Percentiles rank a stretch among this genome's conserved stretches.
These are phyloP conservation scores for Mytilinidion resinicola DNA, from an alignment of 495 filamentous ascomycete species.

Conservation along the genomic window DNA sequence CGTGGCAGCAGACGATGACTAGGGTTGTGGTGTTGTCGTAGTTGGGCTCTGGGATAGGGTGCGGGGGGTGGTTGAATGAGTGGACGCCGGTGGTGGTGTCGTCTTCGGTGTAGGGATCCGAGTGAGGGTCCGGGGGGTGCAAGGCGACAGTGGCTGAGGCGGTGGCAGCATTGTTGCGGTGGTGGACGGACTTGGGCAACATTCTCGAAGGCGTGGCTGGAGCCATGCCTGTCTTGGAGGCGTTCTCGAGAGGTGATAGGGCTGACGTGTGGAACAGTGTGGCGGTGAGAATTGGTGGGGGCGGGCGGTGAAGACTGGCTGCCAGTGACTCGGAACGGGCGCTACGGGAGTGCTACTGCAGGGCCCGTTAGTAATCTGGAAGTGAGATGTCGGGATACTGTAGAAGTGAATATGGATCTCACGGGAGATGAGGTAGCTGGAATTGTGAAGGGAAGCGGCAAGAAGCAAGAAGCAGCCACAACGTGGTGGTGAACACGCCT, in stretches of 20 bases:
- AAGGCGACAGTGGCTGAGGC: background rate
- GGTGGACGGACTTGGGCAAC: constrained; percentile 21
- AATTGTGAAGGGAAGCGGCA: too few relatives aligned
- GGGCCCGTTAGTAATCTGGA: background rate
- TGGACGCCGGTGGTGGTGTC: background rate
- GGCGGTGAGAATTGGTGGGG: background rate
- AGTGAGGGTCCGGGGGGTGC: background rate
- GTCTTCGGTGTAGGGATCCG: background rate
- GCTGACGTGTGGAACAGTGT: constrained; percentile 1
- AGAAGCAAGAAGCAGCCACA: background rate
- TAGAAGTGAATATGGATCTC: too few relatives aligned
- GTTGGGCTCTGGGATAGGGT: background rate
- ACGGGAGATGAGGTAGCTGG: too few relatives aligned
- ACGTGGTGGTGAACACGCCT: background rate
- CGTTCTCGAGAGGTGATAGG: constrained; percentile 8
- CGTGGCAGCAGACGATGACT: constrained; percentile 38
- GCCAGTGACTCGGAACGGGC: background rate
- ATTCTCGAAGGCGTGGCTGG: constrained; percentile 18
- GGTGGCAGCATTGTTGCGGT: constrained; percentile 6
- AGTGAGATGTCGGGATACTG: background rate
- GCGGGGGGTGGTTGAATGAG: background rate
- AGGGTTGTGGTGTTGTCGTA: constrained; percentile 10
- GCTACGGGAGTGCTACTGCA: background rate
- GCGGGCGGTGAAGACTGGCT: background rate
- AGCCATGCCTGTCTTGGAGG: constrained; percentile 8